These are phyloP conservation scores for Metarhizium sp. DNA, from an alignment of 2,329 filamentous ascomycete genomes.

Conservation along the genomic window DNA sequence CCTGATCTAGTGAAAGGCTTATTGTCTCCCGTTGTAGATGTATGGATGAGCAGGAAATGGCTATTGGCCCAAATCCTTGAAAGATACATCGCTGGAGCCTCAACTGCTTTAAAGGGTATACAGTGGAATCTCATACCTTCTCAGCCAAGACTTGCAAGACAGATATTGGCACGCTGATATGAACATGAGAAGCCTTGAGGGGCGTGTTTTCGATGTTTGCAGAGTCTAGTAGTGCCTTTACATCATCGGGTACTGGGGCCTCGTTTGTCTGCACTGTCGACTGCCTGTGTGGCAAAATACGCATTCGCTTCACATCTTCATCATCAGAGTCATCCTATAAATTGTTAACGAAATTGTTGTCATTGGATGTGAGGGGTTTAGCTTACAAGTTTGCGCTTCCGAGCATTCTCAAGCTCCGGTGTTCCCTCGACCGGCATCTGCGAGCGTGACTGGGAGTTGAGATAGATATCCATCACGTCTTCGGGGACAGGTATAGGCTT, in stretches of 20 bases:
- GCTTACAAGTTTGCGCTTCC: constrained; percentile 41
- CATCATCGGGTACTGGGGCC: constrained; percentile 22
- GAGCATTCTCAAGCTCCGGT: constrained; percentile 17
- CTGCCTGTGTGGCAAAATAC: constrained; percentile 14
- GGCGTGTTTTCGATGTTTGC: constrained; percentile 8
- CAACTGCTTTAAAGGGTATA: background rate
- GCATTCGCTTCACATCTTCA: constrained; percentile 18
- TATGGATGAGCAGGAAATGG: too few species aligned
- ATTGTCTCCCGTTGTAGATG: too few species aligned
- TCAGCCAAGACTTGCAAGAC: constrained; percentile 29
- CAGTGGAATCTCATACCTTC: constrained; percentile 20
- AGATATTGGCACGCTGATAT: constrained; percentile 19
- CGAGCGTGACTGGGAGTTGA: constrained; percentile 25
- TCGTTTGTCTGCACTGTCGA: constrained; percentile 14
- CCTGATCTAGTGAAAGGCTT: too few species aligned
- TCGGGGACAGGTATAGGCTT: constrained; percentile 37
- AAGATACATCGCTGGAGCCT: too few species aligned
- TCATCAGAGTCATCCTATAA: constrained; percentile 23
- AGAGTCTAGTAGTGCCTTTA: constrained; percentile 19
- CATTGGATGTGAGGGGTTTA: background rate
- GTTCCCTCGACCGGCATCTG: constrained; percentile 16
- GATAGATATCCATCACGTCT: constrained; percentile 38
- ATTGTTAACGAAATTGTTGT: constrained; percentile 1
- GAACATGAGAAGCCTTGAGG: constrained; percentile 11
- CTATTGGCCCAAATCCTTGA: too few species aligned